These are phyloP conservation scores for Pholiota microspora DNA, from an alignment of 768 basidiomycete genomes.

Conservation along the genomic window DNA sequence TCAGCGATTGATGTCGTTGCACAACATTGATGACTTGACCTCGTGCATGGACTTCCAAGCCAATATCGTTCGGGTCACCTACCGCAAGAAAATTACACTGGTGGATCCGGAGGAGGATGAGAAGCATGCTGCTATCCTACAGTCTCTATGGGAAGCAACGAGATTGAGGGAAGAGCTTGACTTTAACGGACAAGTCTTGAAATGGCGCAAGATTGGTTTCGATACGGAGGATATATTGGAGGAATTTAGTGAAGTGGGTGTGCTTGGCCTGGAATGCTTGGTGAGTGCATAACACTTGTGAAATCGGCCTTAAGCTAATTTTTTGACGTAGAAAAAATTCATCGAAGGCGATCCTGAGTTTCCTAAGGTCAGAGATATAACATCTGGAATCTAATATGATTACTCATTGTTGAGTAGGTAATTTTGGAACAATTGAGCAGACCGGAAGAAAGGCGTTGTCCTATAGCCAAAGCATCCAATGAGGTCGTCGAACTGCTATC, in stretches of 20 bases:
- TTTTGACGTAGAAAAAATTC: conserved; percentile 55
- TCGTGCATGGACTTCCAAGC: conserved; percentile 89
- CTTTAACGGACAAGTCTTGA: conserved; percentile 44
- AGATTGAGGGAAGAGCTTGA: conserved; percentile 54
- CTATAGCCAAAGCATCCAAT: conserved; percentile 79
- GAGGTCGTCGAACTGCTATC: conserved; percentile 83
- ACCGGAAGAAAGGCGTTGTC: conserved; percentile 72
- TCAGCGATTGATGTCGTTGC: conserved; percentile 83
- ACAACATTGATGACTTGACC: conserved; percentile 77
- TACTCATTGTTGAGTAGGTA: conserved; percentile 40
- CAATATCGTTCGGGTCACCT: conserved; percentile 75
- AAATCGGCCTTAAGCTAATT: not conserved
- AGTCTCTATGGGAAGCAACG: conserved; percentile 67
- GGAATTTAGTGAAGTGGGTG: conserved; percentile 78
- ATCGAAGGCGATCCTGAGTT: conserved; percentile 74
- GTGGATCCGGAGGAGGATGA: conserved; percentile 69
- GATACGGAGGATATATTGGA: conserved; percentile 67
- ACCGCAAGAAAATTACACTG: conserved; percentile 76
- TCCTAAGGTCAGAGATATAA: conserved; percentile 50
- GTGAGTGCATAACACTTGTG: conserved; percentile 36
- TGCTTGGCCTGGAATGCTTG: conserved; percentile 81
- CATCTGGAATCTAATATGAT: conserved; percentile 8
- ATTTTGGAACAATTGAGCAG: conserved; percentile 80
- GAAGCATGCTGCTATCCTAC: conserved; percentile 52
- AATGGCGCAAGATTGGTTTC: conserved; percentile 83